Percentiles rank a stretch among this genome's conserved stretches.
These are phyloP conservation scores for Curvularia hawaiiensis DNA, from an alignment of 2,329 filamentous ascomycete species.

Conservation along the genomic window DNA sequence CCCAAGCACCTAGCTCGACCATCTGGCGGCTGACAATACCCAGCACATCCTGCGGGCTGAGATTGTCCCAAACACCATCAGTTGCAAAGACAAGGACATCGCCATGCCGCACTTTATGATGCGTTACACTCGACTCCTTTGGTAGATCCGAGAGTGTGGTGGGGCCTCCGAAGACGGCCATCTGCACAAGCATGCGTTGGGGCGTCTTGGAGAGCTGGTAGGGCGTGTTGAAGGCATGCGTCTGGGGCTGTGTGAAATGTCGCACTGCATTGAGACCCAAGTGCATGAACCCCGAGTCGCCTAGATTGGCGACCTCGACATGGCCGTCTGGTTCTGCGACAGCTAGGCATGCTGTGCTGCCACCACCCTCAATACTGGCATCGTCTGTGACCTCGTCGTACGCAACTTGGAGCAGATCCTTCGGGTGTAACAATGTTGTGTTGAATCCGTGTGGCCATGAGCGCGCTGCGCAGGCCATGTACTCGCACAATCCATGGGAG, in stretches of 20 bases:
- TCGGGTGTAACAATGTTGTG: slow-evolving; percentile 60
- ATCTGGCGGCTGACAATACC: slow-evolving; percentile 79
- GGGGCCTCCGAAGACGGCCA: slow-evolving; percentile 75
- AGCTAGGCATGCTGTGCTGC: slow-evolving; percentile 90
- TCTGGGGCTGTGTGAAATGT: slow-evolving; percentile 82
- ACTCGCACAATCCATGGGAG: slow-evolving; percentile 88
- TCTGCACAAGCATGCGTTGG: slow-evolving; percentile 75
- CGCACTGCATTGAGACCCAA: slow-evolving; percentile 85
- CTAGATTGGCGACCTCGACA: slow-evolving; percentile 89
- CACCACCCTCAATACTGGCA: slow-evolving; percentile 74
- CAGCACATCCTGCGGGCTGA: slow-evolving; percentile 88
- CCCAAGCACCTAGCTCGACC: slow-evolving; percentile 76
- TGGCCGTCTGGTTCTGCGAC: slow-evolving; percentile 73
- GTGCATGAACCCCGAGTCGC: slow-evolving; percentile 92
- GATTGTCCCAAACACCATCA: slow-evolving; percentile 95
- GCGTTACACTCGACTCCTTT: slow-evolving; percentile 79
- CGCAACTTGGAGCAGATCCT: slow-evolving; percentile 76
- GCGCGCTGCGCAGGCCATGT: slow-evolving; percentile 82
- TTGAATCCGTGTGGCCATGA: slow-evolving; percentile 55
- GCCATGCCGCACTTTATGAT: slow-evolving; percentile 79
- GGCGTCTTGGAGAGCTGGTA: slow-evolving; percentile 93
- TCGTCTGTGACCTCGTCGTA: slow-evolving; percentile 84
- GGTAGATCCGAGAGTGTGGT: slow-evolving; percentile 80
- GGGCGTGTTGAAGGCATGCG: slow-evolving; percentile 96
- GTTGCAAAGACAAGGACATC: slow-evolving; percentile 94